Base-by-base conservation (phyloP, 441 rosid genomes). In the Kokia cookei region DNA sequence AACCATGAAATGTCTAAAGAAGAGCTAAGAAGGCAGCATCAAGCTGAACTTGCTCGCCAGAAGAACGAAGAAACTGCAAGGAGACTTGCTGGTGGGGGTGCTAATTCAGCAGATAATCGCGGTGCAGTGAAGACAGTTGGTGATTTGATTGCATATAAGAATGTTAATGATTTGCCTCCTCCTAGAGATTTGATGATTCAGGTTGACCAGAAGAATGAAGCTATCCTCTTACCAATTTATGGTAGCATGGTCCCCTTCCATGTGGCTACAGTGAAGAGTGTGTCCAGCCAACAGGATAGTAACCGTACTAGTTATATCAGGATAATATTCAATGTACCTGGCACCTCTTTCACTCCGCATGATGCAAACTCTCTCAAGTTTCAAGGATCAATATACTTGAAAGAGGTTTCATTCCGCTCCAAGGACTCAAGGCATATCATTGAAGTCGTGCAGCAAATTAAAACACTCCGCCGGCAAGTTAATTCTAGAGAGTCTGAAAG, bases 31-130 rank as follows among this genome's bases (percentile, higher is more conserved):
- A 89, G 92, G 85, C 98, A 90, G 87, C 97, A 94, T 75, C 98
- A 94, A 75, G 96, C 97, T 7, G 97, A 94, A 81, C 90, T 94
- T 76, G 98, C 98, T 32, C 93, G 91, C 17, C 93, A 92, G 80
- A 92, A 94, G 73, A 94, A 92, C 53, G 93, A 90, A 87, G 98
- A 94, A 84, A 92, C 91, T 54, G 97, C 97, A 4, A 79, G 95
- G 79, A 82, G 96, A 72, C 96, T 94, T 80, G 93, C 96, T 71
- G 97, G 96, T 65, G 96, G 85, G 47, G 90, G 86, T 5, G 45
- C 81, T 4, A 81, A 78, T 42, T 71, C 83, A 5, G 90, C 86
- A 72, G 97, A 92, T 70, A 82, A 78, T 77, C 92, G 97, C 14
- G 76, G 77, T 74, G 43, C 84, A 51, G 76, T 75, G 22, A 88